Conservation (phyloP, 441 rosid species). For the Erysimum cheiri region DNA sequence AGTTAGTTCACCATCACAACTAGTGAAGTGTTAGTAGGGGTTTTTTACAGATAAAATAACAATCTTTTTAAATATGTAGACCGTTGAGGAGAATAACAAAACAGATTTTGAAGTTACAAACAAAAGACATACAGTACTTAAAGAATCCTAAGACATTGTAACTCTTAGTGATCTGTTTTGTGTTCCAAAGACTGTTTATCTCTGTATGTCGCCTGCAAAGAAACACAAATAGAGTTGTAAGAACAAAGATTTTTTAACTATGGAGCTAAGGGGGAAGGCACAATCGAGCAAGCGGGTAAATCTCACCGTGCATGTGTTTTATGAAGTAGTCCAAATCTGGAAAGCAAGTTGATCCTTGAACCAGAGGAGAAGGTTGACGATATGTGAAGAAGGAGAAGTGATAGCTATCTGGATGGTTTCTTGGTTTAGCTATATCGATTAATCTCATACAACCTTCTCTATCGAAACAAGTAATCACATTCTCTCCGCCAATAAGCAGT, state of each 20-base stretch:
- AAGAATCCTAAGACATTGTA: constrained; percentile 9
- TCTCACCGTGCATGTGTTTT: constrained; percentile 73
- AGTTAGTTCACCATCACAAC: constrained; percentile 6
- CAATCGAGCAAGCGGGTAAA: background rate
- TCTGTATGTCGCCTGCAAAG: constrained; percentile 37
- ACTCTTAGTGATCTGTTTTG: constrained; percentile 10
- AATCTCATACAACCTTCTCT: constrained; percentile 67
- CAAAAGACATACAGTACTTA: too few species aligned
- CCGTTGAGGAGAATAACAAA: background rate
- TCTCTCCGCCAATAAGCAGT: constrained; percentile 64
- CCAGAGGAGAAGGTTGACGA: constrained; percentile 67
- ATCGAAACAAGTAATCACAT: constrained; percentile 62
- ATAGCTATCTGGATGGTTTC: constrained; percentile 65
- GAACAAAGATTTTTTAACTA: background rate
- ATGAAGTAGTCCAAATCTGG: constrained; percentile 64
- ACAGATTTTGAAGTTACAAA: background rate
- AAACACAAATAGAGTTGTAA: constrained; percentile 14
- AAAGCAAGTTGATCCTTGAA: constrained; percentile 64
- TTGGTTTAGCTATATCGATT: constrained; percentile 73
- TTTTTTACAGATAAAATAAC: background rate
- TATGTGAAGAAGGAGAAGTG: constrained; percentile 66
- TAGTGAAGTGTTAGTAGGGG: background rate
- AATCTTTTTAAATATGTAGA: background rate
- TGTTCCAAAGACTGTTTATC: constrained; percentile 7
- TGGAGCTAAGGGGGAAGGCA: background rate